These are phyloP conservation scores for Plasmopara viticola DNA, from an alignment of 352 stramenopile species.

Conservation along the genomic window DNA sequence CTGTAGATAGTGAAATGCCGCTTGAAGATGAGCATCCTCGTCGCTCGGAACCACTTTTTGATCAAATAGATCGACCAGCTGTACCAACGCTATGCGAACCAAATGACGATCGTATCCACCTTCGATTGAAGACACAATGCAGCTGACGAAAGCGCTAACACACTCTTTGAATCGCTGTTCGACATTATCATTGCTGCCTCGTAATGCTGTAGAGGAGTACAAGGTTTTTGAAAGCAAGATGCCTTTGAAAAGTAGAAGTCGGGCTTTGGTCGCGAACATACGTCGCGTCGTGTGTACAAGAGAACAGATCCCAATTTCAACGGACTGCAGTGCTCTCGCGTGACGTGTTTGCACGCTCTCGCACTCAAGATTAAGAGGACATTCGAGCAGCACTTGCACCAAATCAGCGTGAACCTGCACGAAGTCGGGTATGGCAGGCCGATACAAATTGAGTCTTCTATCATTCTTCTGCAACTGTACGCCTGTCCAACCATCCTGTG, in stretches of 20 bases:
- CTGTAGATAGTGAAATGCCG: conserved; percentile 64
- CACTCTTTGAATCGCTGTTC: conserved; percentile 19
- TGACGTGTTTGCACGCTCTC: conserved; percentile 20
- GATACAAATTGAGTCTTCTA: conserved; percentile 51
- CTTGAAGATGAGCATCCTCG: conserved; percentile 56
- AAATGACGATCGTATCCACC: conserved; percentile 54
- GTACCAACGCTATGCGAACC: conserved; percentile 40
- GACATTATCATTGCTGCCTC: conserved; percentile 2
- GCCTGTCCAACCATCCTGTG: conserved; percentile 58
- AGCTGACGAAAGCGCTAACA: conserved; percentile 9
- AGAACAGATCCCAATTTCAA: conserved; percentile 35
- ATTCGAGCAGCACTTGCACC: conserved; percentile 42
- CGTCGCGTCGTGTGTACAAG: conserved; percentile 35
- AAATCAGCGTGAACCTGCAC: conserved; percentile 50
- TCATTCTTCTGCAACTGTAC: conserved; percentile 10
- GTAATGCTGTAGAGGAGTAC: neutral
- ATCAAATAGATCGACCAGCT: conserved; percentile 60
- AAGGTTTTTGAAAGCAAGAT: conserved; percentile 40
- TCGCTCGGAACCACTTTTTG: conserved; percentile 32
- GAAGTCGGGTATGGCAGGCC: conserved; percentile 39
- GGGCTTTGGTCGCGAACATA: conserved; percentile 36
- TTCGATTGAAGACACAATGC: conserved; percentile 41
- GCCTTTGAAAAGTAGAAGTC: conserved; percentile 50
- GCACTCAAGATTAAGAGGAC: conserved; percentile 10
- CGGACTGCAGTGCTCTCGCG: conserved; percentile 19